Base-by-base conservation (phyloP, 257 asterid genomes). In the Plectranthus barbatus region DNA sequence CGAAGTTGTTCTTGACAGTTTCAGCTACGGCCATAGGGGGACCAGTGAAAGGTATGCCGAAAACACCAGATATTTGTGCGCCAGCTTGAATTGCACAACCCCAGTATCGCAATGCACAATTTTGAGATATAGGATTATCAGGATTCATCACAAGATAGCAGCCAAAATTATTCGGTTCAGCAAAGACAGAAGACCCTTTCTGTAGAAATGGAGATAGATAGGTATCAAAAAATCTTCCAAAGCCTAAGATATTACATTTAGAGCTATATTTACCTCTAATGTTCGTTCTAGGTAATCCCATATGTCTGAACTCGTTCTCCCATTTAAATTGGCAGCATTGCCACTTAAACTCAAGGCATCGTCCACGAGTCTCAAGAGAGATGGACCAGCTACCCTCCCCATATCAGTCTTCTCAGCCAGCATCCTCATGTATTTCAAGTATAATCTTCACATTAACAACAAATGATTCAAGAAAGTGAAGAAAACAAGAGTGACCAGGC, bases 51-150 rank as follows among this genome's bases (percentile, higher is more conserved):
- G 80, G 62, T 64, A 81, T 19, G 17, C 86, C 76, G 58, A 92
- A 70, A 66, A 91, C 95, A 48, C 96, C 99, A 1, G 96, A 89
- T 77, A 89, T 58, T 62, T 76, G 85, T 47, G 83, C 75, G 1
- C 97, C 99, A 18, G 96, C 93, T 84, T 92, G 97, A 73, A 92
- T 82, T 18, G 81, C 82, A 66, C 99, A 89, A 47, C 99, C 99
- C 99, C 99, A 89, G 70, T 79, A 80, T 11, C 97, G 93, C 59
- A 78, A 70, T 57, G 91, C 96, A 40, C 79, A 71, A 41, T 74
- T 84, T 50, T 76, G 14, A 24, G 97, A 92, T 4, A 75, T 9
- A 8, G 81, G 81, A 76, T 71, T 83, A 37, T 77, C 66, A 9
- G 83, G 85, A 53, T 89, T 83, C 85, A 83, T 75, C 78, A 89